Evolutionary conservation across 371 early-diverging fungal genomes (phyloP), one percentile per base, ranked within the genome.

Genomic region (Mucor circinelloides): DNA sequence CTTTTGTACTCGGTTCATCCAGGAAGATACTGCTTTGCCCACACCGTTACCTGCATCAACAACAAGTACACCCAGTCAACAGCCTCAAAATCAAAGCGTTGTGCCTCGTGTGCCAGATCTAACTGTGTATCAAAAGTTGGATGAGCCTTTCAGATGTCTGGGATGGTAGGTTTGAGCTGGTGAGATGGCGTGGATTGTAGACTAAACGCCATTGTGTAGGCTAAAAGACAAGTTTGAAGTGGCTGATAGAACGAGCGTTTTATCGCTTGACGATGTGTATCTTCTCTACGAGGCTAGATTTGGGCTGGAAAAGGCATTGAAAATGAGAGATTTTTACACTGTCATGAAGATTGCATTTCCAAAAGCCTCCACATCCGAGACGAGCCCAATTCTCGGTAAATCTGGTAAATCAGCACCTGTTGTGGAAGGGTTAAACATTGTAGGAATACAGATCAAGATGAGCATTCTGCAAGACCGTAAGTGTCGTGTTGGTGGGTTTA

Each of bases 201-300:
- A 21, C 46, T 46, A 19, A 46, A 2, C 0, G 40, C 40, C 6
- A 19, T 21, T 21, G 19, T 46, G 8, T 21, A 46, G 46, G 46
- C 7, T 83, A n/a, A 83, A 83, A 52, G 80, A 83, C 55, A 80
- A 80, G 44, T 83, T 83, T 60, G 77, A 83, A 71, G 64, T 73
- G n/a, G 69, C 80, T 0, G 73, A 76, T 48, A 60, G 68, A 40
- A 72, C 63, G 10, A 75, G 76, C 52, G 58, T 75, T 2, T n/a
- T 83, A n/a, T 78, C 79, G 0, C 58, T 83, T 50, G 80, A 78
- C 58, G 83, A 83, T 65, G 75, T 83, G 36, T 83, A 80, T 54
- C 63, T 78, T 17, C 40, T 80, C 0, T 83, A 83, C 52, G 79
- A 80, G 56, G 72, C 77, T 52, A 72, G 83, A 28, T 83, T 83